Evolutionary conservation across 2,329 filamentous ascomycete species (phyloP), one percentile per base, ranked within the genome.

Genomic region (Ascochyta koolunga): DNA sequence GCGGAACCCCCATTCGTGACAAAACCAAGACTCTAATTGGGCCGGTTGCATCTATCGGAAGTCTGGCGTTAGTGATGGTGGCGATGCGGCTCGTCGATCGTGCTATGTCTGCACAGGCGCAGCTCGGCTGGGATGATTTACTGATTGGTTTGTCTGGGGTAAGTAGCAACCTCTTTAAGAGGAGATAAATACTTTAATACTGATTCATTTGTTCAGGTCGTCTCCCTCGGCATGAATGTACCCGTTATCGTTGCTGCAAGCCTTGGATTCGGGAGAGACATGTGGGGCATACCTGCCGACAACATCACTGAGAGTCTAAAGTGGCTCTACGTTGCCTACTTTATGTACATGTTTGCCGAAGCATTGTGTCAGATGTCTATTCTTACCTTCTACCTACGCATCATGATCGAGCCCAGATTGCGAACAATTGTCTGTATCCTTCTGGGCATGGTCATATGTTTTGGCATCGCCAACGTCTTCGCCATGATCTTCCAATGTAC

Each of bases 401-500:
- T 72, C 47, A 67, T 72, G 61, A 40, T 62, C 11, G 45, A 69
- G 4, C 55, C 31, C 9, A 61, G 59, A 9, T 22, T 50, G 21
- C 62, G 65, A 22, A 32, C 52, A 11, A 32, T 50, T 13, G 60
- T 64, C 33, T 70, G 64, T 60, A 31, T 57, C 8, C 42, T 71
- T 8, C 54, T 69, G 22, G 60, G 45, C 16, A 29, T 68, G 27
- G 64, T 68, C 19, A 48, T 37, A 6, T 32, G 54, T 36, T 72
- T 70, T 52, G 67, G 67, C 13, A 33, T 71, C 32, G 60, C 53
- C 6, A 70, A 69, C 48, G 50, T 59, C 4, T 54, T 68, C 32
- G 15, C 64, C 19, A 76, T 76, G 38, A 58, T 66, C n/a, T 66
- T 69, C 40, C 73, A 78, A 36, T 78, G 75, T 50, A 58, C 52